Evolutionary conservation across 148 eudicot genomes (phyloP).

Genomic region (Vaccinium myrtillus): DNA sequence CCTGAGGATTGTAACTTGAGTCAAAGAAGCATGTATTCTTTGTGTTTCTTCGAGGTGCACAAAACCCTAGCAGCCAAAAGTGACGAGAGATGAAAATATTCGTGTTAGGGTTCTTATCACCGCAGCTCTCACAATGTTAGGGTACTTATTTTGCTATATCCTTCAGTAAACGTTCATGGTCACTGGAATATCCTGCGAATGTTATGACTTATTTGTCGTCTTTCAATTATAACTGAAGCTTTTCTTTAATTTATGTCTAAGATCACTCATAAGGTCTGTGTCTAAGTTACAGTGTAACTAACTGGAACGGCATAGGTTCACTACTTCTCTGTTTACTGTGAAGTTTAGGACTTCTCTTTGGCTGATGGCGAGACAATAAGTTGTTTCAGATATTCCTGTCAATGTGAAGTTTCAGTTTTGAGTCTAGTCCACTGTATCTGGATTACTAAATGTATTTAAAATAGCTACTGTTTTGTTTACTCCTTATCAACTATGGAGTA

Average conservation of each 20-base stretch:
- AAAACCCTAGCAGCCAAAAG: no score
- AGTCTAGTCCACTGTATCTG: not conserved
- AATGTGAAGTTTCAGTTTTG: not conserved
- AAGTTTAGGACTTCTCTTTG: no score
- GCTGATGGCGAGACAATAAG: no score
- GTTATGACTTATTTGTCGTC: not conserved
- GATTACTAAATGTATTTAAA: not conserved
- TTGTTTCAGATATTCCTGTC: not conserved
- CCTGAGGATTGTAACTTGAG: no score
- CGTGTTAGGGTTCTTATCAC: no score
- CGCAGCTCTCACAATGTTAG: no score
- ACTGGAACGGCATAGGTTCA: no score
- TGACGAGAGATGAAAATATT: no score
- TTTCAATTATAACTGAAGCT: not conserved
- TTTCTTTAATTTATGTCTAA: not conserved
- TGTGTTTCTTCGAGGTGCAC: no score
- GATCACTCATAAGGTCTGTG: not conserved
- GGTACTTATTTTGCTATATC: not conserved
- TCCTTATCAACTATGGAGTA: not conserved
- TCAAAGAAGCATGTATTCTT: no score
- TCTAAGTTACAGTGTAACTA: no score
- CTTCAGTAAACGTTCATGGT: not conserved
- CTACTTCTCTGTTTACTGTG: no score
- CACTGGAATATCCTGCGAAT: not conserved
- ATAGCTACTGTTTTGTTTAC: not conserved